phyloP scores from a whole-genome alignment of 208 protist species.

The Entamoeba dispar region DNA sequence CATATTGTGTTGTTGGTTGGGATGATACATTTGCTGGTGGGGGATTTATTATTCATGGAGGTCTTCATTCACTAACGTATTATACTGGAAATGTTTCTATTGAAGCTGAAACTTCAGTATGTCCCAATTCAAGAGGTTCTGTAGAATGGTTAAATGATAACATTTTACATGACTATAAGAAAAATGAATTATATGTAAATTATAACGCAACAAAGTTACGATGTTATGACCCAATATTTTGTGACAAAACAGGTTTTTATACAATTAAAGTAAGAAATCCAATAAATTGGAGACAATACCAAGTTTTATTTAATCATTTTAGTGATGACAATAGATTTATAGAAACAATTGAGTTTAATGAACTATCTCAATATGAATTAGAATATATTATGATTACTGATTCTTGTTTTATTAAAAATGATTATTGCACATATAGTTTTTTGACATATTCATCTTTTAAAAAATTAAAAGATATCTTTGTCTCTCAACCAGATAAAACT shows the following conservation, averaged over 20 bases:
- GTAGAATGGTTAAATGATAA: not conserved
- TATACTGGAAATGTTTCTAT: not conserved
- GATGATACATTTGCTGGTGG: not conserved
- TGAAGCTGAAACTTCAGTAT: not conserved
- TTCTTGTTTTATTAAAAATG: not conserved
- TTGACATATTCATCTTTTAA: not conserved
- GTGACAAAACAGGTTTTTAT: not conserved
- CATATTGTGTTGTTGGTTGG: not conserved
- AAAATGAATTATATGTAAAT: not conserved
- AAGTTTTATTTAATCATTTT: not conserved
- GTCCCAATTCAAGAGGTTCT: not conserved
- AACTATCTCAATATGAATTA: not conserved
- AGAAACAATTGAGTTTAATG: not conserved
- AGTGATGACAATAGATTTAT: not conserved
- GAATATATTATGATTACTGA: not conserved
- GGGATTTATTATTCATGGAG: not conserved
- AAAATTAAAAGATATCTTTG: not conserved
- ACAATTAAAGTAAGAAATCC: not conserved
- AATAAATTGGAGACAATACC: not conserved
- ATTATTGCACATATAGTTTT: not conserved
- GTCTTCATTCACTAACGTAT: not conserved
- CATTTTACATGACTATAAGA: not conserved
- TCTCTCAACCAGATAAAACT: not conserved
- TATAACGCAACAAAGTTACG: not conserved
- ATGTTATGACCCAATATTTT: not conserved